phyloP scores from a whole-genome alignment of 371 early-diverging fungal genomes.

The Mucor velutinosus region DNA sequence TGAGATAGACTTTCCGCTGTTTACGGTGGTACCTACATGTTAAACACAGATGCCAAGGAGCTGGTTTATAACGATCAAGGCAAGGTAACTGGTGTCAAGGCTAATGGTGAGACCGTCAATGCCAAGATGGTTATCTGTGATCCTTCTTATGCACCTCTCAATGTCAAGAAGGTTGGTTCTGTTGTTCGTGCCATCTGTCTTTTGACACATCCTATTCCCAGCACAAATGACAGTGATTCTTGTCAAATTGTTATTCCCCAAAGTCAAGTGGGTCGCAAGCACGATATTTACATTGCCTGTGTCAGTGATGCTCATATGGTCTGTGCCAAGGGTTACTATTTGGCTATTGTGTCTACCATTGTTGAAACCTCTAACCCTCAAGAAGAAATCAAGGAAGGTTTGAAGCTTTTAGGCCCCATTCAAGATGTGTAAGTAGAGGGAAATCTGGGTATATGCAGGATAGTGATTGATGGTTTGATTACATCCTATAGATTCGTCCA shows the following conservation, averaged over 20 bases:
- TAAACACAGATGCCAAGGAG: slow-evolving; percentile 88
- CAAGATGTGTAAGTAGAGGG: slow-evolving; percentile 66
- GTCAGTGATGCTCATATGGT: slow-evolving; percentile 91
- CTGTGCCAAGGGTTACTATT: slow-evolving; percentile 81
- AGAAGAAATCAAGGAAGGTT: slow-evolving; percentile 83
- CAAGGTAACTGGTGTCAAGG: slow-evolving; percentile 85
- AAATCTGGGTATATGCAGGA: background rate
- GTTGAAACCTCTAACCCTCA: slow-evolving; percentile 90
- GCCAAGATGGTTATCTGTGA: slow-evolving; percentile 93
- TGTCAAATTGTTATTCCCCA: slow-evolving; percentile 97
- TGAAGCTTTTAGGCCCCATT: slow-evolving; percentile 89
- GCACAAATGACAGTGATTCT: slow-evolving; percentile 91
- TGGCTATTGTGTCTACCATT: slow-evolving; percentile 96
- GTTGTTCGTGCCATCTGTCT: slow-evolving; percentile 97
- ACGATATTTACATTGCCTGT: slow-evolving; percentile 95
- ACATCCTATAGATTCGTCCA: slow-evolving; percentile 63
- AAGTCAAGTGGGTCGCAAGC: slow-evolving; percentile 89
- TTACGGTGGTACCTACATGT: slow-evolving; percentile 98
- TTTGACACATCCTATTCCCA: slow-evolving; percentile 91
- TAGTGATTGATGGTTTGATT: background rate
- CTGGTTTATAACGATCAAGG: slow-evolving; percentile 81
- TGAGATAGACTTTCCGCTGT: slow-evolving; percentile 82
- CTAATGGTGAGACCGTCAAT: slow-evolving; percentile 81
- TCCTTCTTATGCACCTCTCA: slow-evolving; percentile 86
- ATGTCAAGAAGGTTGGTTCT: slow-evolving; percentile 77